Conservation (phyloP, 495 filamentous ascomycete species). For the Penicillium parvum region DNA sequence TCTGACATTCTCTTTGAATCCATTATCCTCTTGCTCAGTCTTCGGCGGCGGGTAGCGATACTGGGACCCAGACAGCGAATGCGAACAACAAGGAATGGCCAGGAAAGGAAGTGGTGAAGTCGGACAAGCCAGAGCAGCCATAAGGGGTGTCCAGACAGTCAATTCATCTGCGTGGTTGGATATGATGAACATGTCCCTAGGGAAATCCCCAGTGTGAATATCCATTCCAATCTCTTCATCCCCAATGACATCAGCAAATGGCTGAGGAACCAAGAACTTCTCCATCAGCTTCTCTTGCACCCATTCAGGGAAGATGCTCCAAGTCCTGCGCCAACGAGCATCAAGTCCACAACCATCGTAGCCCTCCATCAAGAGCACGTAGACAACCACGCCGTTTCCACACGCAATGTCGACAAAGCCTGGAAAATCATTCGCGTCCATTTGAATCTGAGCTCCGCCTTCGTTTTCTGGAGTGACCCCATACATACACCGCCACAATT, state of each 20-base stretch:
- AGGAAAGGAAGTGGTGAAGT: conserved; percentile 61
- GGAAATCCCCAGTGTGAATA: conserved; percentile 69
- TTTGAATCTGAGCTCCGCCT: background rate
- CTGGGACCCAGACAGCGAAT: conserved; percentile 69
- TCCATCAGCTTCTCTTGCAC: conserved; percentile 58
- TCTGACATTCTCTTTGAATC: conserved; percentile 4
- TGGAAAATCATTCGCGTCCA: conserved; percentile 50
- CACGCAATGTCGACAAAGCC: conserved; percentile 96
- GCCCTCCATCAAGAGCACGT: conserved; percentile 77
- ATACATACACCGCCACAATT: conserved; percentile 90
- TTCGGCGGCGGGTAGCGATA: conserved; percentile 63
- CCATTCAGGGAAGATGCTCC: conserved; percentile 62
- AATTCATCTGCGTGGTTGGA: conserved; percentile 96
- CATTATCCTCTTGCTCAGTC: too few relatives aligned
- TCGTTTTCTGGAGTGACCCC: conserved; percentile 24
- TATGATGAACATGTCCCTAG: conserved; percentile 78
- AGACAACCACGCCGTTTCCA: conserved; percentile 89
- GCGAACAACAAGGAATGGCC: conserved; percentile 91
- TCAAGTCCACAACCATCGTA: conserved; percentile 89
- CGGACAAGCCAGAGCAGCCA: conserved; percentile 67
- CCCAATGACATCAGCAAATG: conserved; percentile 35
- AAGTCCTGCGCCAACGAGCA: conserved; percentile 75
- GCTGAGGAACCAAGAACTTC: conserved; percentile 67
- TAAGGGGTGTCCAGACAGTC: conserved; percentile 89
- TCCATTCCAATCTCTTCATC: conserved; percentile 18